phyloP scores from a whole-genome alignment of 2,329 filamentous ascomycete genomes.

The Zymoseptoria pseudotritici region DNA sequence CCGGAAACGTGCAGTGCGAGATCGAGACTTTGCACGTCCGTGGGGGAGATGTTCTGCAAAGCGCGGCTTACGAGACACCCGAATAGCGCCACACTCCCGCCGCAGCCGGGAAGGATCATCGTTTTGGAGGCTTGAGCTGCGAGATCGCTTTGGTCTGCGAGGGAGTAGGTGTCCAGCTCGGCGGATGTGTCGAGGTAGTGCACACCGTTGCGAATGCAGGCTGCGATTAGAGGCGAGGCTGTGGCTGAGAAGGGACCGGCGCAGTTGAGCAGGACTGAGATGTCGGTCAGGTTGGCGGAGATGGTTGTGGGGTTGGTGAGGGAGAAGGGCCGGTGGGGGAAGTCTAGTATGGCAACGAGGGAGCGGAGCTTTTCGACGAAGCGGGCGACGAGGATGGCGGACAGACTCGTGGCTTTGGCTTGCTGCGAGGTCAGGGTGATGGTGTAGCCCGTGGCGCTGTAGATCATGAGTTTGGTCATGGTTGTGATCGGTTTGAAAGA shows the following conservation, averaged over 20 bases:
- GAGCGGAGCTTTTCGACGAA: too few species aligned
- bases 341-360: too few species aligned
- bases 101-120: background rate
- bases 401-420: too few species aligned
- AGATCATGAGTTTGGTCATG: too few species aligned
- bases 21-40: too few species aligned
- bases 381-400: too few species aligned
- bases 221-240: background rate
- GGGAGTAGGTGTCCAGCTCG: background rate
- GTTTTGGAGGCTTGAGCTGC: background rate
- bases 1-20: too few species aligned
- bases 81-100: background rate
- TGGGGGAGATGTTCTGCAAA: background rate
- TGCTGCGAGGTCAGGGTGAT: too few species aligned
- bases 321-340: background rate
- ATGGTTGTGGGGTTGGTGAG: background rate
- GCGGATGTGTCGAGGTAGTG: conserved; percentile 1
- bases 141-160: background rate
- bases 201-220: background rate
- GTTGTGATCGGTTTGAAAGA: too few species aligned
- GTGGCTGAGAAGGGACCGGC: background rate
- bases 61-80: background rate
- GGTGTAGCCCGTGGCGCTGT: too few species aligned
- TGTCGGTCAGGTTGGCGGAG: background rate
- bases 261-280: background rate